phyloP scores from a whole-genome alignment of 768 basidiomycete genomes.

The Xerocomellus chrysenteron region DNA sequence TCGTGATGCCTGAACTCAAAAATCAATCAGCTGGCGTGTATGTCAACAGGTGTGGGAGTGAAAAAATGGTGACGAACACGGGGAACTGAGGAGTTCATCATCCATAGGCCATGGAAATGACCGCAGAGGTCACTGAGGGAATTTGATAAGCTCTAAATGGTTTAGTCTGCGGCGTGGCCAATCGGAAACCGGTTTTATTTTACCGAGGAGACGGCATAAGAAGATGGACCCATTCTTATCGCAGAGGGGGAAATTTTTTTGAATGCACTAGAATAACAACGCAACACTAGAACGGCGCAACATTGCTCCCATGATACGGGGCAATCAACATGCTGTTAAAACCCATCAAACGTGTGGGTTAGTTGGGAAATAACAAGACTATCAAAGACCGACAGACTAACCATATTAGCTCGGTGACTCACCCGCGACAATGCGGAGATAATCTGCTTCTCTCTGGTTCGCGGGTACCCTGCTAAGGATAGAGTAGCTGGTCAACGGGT shows the following conservation, averaged over 20 bases:
- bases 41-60: conserved; percentile 19
- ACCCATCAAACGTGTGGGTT: neutral
- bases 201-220: neutral
- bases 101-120: neutral
- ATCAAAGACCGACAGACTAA: conserved; percentile 9
- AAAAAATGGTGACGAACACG: conserved; percentile 6
- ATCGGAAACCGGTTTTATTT: neutral
- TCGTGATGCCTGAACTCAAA: conserved; percentile 1
- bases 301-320: neutral
- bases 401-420: conserved; percentile 3
- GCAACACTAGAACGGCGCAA: neutral
- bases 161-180: conserved; percentile 13
- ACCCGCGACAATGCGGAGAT: conserved; percentile 22
- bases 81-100: conserved; percentile 8
- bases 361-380: neutral
- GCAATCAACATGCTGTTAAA: neutral
- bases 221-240: neutral
- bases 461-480: conserved; percentile 10
- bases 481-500: conserved; percentile 6
- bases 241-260: neutral
- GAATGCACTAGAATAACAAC: neutral
- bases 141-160: conserved; percentile 14
- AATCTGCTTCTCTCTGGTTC: conserved; percentile 10
- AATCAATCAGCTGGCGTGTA: neutral
- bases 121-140: neutral